Evolutionary conservation across 345 rosid species (phyloP), one percentile per base, ranked within the genome.

Genomic region (Salix koriyanagi): DNA sequence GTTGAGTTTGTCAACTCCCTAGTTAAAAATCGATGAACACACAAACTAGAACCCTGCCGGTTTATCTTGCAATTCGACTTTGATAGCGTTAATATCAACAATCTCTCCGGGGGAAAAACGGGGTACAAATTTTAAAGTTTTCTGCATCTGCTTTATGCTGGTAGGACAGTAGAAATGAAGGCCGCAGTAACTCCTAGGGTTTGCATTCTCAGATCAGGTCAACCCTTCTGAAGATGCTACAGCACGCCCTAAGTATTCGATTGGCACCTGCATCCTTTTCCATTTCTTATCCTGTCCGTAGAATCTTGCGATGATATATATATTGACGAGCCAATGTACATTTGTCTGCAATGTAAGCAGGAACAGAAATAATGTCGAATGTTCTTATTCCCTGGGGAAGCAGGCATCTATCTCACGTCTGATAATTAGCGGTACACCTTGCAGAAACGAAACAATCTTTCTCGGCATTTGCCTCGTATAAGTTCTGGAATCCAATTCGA

Each of bases 401-500:
- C 39, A 73, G 76, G 76, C 48, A 71, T 52, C 54, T 42, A 42
- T 42, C 46, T 42, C 46, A 42, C 46, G 46, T 42, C 46, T 42
- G 46, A 42, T 42, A 42, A 42, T 42, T 42, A 11, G 11, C 10
- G 46, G 46, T 10, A 12, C 46, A 9, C 46, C 46, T 10, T 42
- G 3, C 46, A 12, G 14, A 46, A 46, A 46, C 52, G 52, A 36
- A n/a, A 36, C 41, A 16, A 21, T 0, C 70, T n/a, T 39, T 34
- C 37, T 50, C 1, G 32, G 60, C 23, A 7, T 21, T 36, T 56
- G 44, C 44, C 12, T 34, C 48, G 39, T 13, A 39, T 10, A 44
- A 64, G 70, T 65, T 30, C 12, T 21, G 77, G 61, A 74, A 74
- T 74, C 70, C 11, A 50, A 65, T 65, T 42, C 76, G 1, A 44